These are phyloP conservation scores for Aspergillus sp. DNA, from an alignment of 2,329 filamentous ascomycete species.

Conservation along the genomic window DNA sequence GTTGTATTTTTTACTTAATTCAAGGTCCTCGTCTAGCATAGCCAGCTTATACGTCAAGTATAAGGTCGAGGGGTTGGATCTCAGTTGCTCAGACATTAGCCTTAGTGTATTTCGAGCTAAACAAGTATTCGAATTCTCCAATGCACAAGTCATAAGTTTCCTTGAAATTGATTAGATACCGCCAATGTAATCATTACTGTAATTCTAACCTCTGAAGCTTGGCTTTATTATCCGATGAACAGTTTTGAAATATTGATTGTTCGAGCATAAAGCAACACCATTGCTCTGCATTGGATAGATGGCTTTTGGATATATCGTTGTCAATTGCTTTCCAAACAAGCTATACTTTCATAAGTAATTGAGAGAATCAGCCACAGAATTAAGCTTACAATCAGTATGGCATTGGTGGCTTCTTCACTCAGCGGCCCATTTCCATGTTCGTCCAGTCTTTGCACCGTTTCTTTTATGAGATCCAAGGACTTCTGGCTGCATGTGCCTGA, in stretches of 20 bases:
- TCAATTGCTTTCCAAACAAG: conserved; percentile 80
- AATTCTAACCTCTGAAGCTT: conserved; percentile 60
- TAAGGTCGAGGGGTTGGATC: conserved; percentile 60
- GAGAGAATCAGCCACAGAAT: not conserved
- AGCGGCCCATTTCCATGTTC: conserved; percentile 46
- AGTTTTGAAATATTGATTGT: conserved; percentile 61
- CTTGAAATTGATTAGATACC: conserved; percentile 39
- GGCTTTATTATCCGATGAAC: conserved; percentile 61
- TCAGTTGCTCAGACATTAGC: conserved; percentile 54
- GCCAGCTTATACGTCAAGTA: conserved; percentile 74
- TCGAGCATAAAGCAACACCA: conserved; percentile 68
- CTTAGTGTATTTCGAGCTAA: conserved; percentile 53
- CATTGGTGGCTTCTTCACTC: conserved; percentile 55
- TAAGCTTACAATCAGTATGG: conserved; percentile 34
- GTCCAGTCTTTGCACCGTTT: conserved; percentile 30
- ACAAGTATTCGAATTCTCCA: conserved; percentile 54
- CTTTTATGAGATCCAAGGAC: conserved; percentile 24
- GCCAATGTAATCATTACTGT: not conserved
- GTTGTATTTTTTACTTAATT: conserved; percentile 38
- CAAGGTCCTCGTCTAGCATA: conserved; percentile 54
- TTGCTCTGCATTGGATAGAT: conserved; percentile 52
- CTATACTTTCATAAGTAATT: conserved; percentile 37
- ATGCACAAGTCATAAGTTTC: conserved; percentile 67
- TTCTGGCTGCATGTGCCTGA: conserved; percentile 31
- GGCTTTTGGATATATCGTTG: conserved; percentile 47